Evolutionary conservation across 306 rosid genomes (phyloP).

Genomic region (Arachis hypogaea): DNA sequence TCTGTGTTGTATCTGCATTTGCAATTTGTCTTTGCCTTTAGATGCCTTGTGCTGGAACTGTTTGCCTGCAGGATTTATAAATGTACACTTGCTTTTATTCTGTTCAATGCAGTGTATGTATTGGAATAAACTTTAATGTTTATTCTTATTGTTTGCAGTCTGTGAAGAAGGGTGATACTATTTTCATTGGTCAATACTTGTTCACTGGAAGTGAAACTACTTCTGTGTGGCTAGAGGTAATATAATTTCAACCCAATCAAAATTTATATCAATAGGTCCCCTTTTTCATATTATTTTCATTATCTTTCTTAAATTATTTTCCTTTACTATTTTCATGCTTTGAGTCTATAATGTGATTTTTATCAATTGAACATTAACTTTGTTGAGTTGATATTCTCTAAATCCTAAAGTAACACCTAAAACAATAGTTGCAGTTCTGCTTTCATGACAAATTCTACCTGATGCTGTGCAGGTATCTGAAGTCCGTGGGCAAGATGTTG

Average conservation of each 20-base stretch:
- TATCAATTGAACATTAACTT: slow-evolving; percentile 5
- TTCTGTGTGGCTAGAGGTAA: slow-evolving; percentile 99
- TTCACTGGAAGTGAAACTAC: slow-evolving; percentile 99
- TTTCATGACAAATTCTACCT: slow-evolving; percentile 39
- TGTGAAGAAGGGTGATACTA: slow-evolving; percentile 89
- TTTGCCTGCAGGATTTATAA: slow-evolving; percentile 8
- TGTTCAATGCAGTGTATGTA: neutral
- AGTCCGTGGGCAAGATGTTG: slow-evolving; percentile 76
- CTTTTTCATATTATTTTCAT: neutral
- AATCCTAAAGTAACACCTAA: slow-evolving; percentile 23
- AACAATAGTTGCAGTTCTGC: slow-evolving; percentile 14
- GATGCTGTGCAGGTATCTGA: slow-evolving; percentile 73
- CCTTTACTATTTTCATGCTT: slow-evolving; percentile 28
- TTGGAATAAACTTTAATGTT: slow-evolving; percentile 26
- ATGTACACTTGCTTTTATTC: neutral
- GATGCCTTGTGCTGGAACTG: slow-evolving; percentile 10
- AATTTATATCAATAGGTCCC: slow-evolving; percentile 8
- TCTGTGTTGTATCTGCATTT: neutral
- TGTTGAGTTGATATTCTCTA: slow-evolving; percentile 29
- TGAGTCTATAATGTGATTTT: neutral
- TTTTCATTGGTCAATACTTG: slow-evolving; percentile 91
- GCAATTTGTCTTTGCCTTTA: neutral
- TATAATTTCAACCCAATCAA: slow-evolving; percentile 6
- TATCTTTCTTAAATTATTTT: slow-evolving; percentile 28
- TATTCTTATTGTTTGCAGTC: slow-evolving; percentile 59